Percentiles rank a stretch among this genome's conserved stretches.
Conservation (phyloP, 257 asterid species). For the Pogostemon cablin region DNA sequence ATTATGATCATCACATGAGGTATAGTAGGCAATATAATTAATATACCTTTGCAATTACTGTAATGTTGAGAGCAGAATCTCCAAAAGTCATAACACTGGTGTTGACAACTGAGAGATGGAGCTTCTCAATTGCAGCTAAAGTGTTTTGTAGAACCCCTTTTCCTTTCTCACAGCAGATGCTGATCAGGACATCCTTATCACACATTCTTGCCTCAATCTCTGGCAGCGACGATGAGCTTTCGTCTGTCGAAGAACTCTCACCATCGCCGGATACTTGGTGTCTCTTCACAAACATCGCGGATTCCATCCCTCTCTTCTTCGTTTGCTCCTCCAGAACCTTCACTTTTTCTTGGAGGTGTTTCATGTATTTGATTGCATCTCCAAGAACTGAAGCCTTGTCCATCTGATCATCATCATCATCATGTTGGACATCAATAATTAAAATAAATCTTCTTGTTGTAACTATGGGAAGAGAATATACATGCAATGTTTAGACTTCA, state of each 20-base stretch:
- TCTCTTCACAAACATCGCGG: conserved; percentile 59
- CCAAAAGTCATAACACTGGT: conserved; percentile 69
- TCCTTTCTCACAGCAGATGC: conserved; percentile 67
- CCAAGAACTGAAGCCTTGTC: conserved; percentile 93
- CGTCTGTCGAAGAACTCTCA: conserved; percentile 41
- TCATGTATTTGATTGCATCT: conserved; percentile 80
- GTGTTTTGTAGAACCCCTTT: conserved; percentile 58
- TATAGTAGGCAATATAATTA: background rate
- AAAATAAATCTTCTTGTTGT: too few species aligned
- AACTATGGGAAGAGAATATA: background rate
- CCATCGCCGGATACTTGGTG: conserved; percentile 30
- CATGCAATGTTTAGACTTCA: background rate
- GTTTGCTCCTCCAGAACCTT: conserved; percentile 66
- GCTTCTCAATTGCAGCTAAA: conserved; percentile 61
- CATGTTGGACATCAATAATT: too few species aligned
- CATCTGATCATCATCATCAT: conserved; percentile 42
- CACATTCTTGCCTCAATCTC: conserved; percentile 64
- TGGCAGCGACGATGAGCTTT: conserved; percentile 50
- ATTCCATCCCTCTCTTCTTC: conserved; percentile 48
- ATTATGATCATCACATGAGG: background rate
- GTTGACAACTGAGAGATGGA: conserved; percentile 55
- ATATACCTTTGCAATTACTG: conserved; percentile 69
- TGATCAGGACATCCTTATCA: conserved; percentile 55
- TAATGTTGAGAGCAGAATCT: conserved; percentile 60
- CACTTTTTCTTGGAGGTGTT: conserved; percentile 73